phyloP scores from a whole-genome alignment of 116 monocot genomes.

The Trichopus zeylanicus region DNA sequence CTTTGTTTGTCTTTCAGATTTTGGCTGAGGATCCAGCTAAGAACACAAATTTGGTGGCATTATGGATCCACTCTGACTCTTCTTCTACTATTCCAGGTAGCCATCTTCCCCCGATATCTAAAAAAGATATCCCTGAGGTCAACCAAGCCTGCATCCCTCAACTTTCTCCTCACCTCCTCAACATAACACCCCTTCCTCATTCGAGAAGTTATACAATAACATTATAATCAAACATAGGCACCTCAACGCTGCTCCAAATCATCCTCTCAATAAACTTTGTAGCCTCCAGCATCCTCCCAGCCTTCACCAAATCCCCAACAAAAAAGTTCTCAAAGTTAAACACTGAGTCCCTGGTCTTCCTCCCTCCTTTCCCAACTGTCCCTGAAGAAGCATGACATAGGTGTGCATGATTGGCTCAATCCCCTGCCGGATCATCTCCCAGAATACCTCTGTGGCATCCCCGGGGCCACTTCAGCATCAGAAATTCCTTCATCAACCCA shows the following conservation, averaged over 20 bases:
- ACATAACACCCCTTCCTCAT: constrained; percentile 75
- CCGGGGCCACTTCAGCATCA: constrained; percentile 41
- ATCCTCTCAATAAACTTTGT: constrained; percentile 79
- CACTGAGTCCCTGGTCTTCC: constrained; percentile 47
- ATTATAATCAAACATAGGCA: constrained; percentile 77
- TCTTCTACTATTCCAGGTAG: constrained; percentile 77
- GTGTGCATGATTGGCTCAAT: constrained; percentile 85
- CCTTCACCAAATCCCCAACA: constrained; percentile 77
- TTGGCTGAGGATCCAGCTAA: too few species aligned
- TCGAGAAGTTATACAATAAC: constrained; percentile 70
- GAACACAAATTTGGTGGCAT: too few species aligned
- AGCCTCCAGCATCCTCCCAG: constrained; percentile 47
- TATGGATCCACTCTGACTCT: too few species aligned
- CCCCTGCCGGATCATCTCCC: constrained; percentile 54
- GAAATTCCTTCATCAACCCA: constrained; percentile 72
- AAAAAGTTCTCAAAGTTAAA: constrained; percentile 78
- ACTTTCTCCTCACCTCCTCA: constrained; percentile 59
- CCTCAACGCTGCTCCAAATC: constrained; percentile 40
- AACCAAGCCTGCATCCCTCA: constrained; percentile 58
- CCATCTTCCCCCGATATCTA: constrained; percentile 80
- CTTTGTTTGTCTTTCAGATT: too few species aligned
- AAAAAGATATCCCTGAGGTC: constrained; percentile 66
- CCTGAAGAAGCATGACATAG: constrained; percentile 84
- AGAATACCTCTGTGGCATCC: constrained; percentile 72
- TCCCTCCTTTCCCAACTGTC: constrained; percentile 81